Evolutionary conservation across 495 filamentous ascomycete genomes (phyloP), one percentile per base, ranked within the genome.

Genomic region (Aspergillus campestris): DNA sequence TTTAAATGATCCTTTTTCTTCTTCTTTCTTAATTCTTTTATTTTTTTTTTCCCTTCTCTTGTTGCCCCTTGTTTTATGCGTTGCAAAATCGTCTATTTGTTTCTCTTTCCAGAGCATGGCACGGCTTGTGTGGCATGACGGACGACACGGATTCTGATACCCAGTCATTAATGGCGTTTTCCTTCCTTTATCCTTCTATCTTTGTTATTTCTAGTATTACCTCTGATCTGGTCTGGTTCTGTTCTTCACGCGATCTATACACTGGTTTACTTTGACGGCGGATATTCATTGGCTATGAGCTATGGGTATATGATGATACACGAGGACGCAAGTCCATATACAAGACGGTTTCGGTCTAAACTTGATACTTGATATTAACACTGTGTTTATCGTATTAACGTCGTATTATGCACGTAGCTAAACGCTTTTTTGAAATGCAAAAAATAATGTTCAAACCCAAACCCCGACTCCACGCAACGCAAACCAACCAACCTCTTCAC

Each of bases 1-100:
- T 95, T 97, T 68, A 87, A 79, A 56, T 94, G 48, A 59, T 50
- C 8, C 36, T 27, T 42, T 30, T 48, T 41, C 32, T 9, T n/a
- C n/a, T 45, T 12, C n/a, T 40, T 37, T 32, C 24, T 34, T 34
- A 40, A 36, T 40, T 38, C 37, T 48, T 9, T 15, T 38, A 36
- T 38, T 29, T 9, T 4, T 38, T 31, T 13, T 33, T 46, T 41
- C 32, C 11, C 15, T 15, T 45, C n/a, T 14, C 37, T 37, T 38
- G 33, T 48, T 7, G 15, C 38, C 37, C 12, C 3, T 38, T 35
- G 13, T 24, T 34, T 43, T 35, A 27, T 38, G 14, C 7, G 28
- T 44, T 48, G 18, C 18, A 24, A 24, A 4, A 24, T 24, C 18
- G 18, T 24, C 4, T 24, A 4, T 2, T 24, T 1, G 1, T 24